phyloP scores from a whole-genome alignment of 805 yeast species.

The Yarrowia bubula region DNA sequence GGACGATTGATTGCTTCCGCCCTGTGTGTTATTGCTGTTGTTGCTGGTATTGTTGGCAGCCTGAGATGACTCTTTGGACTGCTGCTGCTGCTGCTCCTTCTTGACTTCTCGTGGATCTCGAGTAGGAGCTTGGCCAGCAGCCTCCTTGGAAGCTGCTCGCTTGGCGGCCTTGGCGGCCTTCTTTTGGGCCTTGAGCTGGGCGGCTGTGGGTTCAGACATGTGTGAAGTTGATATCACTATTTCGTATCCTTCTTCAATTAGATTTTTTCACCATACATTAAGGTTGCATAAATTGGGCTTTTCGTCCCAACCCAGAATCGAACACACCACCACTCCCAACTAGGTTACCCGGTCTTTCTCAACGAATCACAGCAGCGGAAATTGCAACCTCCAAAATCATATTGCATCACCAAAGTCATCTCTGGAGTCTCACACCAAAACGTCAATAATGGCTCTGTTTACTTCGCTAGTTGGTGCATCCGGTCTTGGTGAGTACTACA shows the following conservation, averaged over 20 bases:
- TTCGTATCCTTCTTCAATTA: neutral
- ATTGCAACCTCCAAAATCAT: constrained; percentile 15
- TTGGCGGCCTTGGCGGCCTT: constrained; percentile 90
- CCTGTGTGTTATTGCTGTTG: constrained; percentile 21
- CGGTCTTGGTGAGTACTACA: constrained; percentile 21
- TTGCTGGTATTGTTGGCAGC: constrained; percentile 18
- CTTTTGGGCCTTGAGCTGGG: constrained; percentile 81
- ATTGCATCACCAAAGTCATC: constrained; percentile 15
- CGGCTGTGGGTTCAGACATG: constrained; percentile 51
- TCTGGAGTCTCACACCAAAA: constrained; percentile 20
- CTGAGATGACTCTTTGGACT: constrained; percentile 21
- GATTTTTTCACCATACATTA: constrained; percentile 7
- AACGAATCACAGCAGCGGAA: constrained; percentile 20
- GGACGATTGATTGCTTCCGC: neutral
- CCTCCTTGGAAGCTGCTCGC: constrained; percentile 82
- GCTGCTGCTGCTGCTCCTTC: constrained; percentile 11
- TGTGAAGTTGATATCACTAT: neutral
- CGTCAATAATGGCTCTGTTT: constrained; percentile 24
- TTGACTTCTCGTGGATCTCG: constrained; percentile 39
- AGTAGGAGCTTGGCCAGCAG: constrained; percentile 44
- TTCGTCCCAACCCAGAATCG: neutral
- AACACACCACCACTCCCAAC: neutral
- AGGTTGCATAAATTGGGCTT: neutral
- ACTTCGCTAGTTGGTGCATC: constrained; percentile 26
- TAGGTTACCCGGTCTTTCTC: constrained; percentile 1